Evolutionary conservation across 495 filamentous ascomycete genomes (phyloP).

Genomic region (Penicillium psychrofluorescens): DNA sequence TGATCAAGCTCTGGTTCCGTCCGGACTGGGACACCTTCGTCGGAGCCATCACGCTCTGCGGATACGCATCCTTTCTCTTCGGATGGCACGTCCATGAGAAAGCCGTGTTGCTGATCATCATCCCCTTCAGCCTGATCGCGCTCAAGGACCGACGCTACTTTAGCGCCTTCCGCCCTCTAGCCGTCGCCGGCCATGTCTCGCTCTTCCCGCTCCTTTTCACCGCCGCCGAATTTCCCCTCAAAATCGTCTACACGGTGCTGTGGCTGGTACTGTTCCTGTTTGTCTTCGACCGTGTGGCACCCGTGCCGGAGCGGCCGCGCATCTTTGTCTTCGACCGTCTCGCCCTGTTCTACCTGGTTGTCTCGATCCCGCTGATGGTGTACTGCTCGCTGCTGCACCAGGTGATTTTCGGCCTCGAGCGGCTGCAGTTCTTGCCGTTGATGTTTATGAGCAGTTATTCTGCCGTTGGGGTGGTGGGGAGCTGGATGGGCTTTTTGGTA

Average conservation of each 20-base stretch:
- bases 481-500: slow-evolving; percentile 92
- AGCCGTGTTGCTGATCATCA: slow-evolving; percentile 86
- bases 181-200: slow-evolving; percentile 89
- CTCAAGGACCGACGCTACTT: slow-evolving; percentile 88
- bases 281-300: slow-evolving; percentile 80
- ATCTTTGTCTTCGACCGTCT: slow-evolving; percentile 88
- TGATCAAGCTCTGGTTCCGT: slow-evolving; percentile 72
- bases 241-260: slow-evolving; percentile 85
- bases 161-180: slow-evolving; percentile 83
- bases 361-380: slow-evolving; percentile 80
- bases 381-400: slow-evolving; percentile 84
- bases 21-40: slow-evolving; percentile 86
- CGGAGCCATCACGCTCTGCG: slow-evolving; percentile 86
- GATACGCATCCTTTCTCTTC: slow-evolving; percentile 93
- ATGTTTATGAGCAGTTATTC: slow-evolving; percentile 98
- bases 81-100: slow-evolving; percentile 99
- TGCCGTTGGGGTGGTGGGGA: slow-evolving; percentile 89
- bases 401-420: slow-evolving; percentile 66
- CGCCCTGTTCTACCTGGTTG: slow-evolving; percentile 75
- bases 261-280: slow-evolving; percentile 85
- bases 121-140: slow-evolving; percentile 91
- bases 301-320: slow-evolving; percentile 62
- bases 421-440: slow-evolving; percentile 83
- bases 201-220: slow-evolving; percentile 94
- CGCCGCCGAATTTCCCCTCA: slow-evolving; percentile 78